Conservation (phyloP, 1,284 basidiomycete species). For the Pholiota adiposa region DNA sequence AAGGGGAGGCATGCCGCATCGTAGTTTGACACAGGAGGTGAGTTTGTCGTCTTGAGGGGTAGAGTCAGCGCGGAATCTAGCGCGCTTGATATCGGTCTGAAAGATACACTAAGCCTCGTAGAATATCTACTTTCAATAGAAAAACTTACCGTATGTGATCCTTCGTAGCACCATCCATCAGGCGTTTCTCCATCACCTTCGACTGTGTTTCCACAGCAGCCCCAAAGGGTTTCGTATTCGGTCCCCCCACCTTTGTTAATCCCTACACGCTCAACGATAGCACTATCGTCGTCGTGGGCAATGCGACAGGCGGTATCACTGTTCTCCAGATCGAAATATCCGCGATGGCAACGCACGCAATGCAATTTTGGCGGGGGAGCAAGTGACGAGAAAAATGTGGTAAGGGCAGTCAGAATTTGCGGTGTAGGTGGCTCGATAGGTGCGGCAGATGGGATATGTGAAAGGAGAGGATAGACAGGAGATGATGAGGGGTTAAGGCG, state of each 20-base stretch:
- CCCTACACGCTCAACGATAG: constrained; percentile 45
- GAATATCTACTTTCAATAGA: not conserved
- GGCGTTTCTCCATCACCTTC: constrained; percentile 79
- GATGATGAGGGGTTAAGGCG: constrained; percentile 42
- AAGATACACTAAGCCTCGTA: not conserved
- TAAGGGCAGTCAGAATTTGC: constrained; percentile 43
- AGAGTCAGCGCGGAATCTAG: constrained; percentile 76
- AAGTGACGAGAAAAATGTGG: constrained; percentile 60
- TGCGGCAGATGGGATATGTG: constrained; percentile 30
- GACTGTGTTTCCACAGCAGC: constrained; percentile 70
- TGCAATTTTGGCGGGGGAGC: constrained; percentile 68
- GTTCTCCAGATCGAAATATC: constrained; percentile 62
- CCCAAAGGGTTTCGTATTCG: constrained; percentile 57
- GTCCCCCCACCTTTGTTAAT: constrained; percentile 14
- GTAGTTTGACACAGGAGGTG: constrained; percentile 54
- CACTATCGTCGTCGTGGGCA: constrained; percentile 52
- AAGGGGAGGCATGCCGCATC: constrained; percentile 49
- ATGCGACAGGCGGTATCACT: constrained; percentile 58
- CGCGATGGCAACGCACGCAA: constrained; percentile 74
- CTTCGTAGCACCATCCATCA: constrained; percentile 84
- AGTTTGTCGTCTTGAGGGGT: constrained; percentile 70
- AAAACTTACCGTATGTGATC: constrained; percentile 68
- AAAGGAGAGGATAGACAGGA: constrained; percentile 31
- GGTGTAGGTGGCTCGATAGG: constrained; percentile 30
- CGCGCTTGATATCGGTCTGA: constrained; percentile 73